These are phyloP conservation scores for Lepidium didymum DNA, from an alignment of 345 rosid species.

Conservation along the genomic window DNA sequence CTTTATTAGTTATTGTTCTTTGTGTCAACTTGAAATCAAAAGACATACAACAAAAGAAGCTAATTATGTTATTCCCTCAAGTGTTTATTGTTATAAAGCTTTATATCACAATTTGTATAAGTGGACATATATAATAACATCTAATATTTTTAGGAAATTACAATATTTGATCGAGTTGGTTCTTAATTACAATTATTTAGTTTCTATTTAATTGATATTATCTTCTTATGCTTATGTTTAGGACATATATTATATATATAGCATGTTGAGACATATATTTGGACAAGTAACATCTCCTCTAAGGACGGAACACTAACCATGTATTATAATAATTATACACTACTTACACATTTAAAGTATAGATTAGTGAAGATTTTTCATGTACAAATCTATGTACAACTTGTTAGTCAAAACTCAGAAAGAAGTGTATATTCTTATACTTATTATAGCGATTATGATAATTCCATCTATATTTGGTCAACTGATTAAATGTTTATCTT, in stretches of 20 bases:
- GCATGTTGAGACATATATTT: not conserved
- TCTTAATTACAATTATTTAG: not conserved
- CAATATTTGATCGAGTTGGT: not conserved
- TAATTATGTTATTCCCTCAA: no score
- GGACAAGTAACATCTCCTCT: constrained; percentile 5
- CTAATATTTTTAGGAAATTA: no score
- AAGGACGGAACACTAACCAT: constrained; percentile 1
- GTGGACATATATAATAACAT: no score
- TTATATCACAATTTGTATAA: constrained; percentile 16
- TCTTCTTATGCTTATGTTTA: not conserved
- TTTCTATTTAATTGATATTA: not conserved
- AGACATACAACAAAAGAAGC: constrained; percentile 1
- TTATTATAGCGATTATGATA: not conserved
- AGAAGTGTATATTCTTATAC: not conserved
- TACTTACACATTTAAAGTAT: constrained; percentile 6
- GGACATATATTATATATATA: not conserved
- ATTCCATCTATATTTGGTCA: no score
- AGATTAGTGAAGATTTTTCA: not conserved
- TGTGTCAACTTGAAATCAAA: constrained; percentile 17
- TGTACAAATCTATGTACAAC: not conserved
- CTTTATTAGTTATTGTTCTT: not conserved
- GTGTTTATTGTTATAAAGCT: constrained; percentile 13
- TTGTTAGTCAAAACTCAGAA: not conserved
- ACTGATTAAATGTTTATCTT: no score
- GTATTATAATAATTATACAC: not conserved